phyloP scores from a whole-genome alignment of 805 yeast genomes.

The Schwanniomyces polymorphus region DNA sequence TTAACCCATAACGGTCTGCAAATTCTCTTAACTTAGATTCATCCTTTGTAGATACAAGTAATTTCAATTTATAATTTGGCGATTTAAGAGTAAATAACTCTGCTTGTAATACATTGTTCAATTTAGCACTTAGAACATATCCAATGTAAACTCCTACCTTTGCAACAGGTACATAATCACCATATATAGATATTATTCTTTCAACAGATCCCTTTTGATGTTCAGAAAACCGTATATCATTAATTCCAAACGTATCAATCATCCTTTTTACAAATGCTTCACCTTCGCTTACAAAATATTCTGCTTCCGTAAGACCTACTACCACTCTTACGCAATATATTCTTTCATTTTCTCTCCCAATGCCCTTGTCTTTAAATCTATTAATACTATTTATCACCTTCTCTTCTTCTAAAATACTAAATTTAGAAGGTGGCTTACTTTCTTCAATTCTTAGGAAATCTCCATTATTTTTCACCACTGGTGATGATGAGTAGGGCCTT shows the following conservation, averaged over 20 bases:
- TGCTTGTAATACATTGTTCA: slow-evolving; percentile 23
- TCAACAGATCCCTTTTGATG: slow-evolving; percentile 27
- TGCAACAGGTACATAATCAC: slow-evolving; percentile 18
- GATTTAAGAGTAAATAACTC: slow-evolving; percentile 33
- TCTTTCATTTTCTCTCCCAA: neutral
- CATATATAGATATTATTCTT: slow-evolving; percentile 28
- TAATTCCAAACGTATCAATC: slow-evolving; percentile 18
- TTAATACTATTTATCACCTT: slow-evolving; percentile 24
- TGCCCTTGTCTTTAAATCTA: slow-evolving; percentile 11
- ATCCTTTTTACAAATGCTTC: slow-evolving; percentile 11
- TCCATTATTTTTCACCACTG: neutral
- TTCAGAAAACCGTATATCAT: slow-evolving; percentile 20
- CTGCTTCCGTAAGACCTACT: slow-evolving; percentile 24
- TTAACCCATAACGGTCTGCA: neutral
- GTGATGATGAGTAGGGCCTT: slow-evolving; percentile 4
- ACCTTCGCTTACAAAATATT: slow-evolving; percentile 15
- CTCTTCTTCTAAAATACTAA: slow-evolving; percentile 18
- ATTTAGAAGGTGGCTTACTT: neutral
- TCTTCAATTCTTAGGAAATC: slow-evolving; percentile 5
- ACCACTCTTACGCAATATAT: slow-evolving; percentile 10
- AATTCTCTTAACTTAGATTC: slow-evolving; percentile 1
- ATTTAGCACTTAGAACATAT: slow-evolving; percentile 20
- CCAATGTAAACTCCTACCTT: slow-evolving; percentile 26
- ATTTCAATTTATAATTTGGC: slow-evolving; percentile 20
- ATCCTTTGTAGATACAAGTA: slow-evolving; percentile 5